Evolutionary conservation across 164 flowering plant species (phyloP).

Genomic region (Sedum album): DNA sequence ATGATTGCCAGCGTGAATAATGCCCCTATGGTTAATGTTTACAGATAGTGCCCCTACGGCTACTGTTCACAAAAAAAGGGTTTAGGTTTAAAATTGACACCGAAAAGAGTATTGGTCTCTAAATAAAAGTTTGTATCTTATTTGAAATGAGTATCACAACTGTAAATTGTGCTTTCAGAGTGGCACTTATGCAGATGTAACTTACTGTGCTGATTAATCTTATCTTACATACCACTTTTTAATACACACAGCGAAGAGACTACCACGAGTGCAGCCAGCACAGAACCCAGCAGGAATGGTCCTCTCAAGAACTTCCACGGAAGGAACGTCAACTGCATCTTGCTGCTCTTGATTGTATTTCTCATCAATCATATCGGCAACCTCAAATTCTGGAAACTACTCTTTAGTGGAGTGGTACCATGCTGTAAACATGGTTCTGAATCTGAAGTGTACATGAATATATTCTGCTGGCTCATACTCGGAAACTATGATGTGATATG

Average conservation of each 20-base stretch:
- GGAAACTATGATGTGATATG: background rate
- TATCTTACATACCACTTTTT: no score
- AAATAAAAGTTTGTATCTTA: no score
- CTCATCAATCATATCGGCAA: background rate
- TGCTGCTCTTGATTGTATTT: conserved; percentile 30
- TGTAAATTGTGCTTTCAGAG: background rate
- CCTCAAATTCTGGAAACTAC: background rate
- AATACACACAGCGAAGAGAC: conserved; percentile 35
- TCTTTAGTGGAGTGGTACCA: background rate
- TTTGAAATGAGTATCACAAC: background rate
- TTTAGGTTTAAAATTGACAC: no score
- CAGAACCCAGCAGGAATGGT: conserved; percentile 47
- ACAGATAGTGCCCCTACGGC: background rate
- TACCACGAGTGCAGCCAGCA: conserved; percentile 43
- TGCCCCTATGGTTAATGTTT: background rate
- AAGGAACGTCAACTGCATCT: conserved; percentile 27
- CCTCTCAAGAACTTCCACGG: conserved; percentile 38
- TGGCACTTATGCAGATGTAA: background rate
- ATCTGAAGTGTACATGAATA: no score
- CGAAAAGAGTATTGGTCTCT: no score
- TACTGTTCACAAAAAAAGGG: background rate
- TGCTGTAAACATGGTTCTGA: background rate
- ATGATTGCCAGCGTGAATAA: background rate
- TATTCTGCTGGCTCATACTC: no score
- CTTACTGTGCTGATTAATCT: background rate